Conservation (phyloP, 257 asterid species). For the Galeopsis tetrahit region DNA sequence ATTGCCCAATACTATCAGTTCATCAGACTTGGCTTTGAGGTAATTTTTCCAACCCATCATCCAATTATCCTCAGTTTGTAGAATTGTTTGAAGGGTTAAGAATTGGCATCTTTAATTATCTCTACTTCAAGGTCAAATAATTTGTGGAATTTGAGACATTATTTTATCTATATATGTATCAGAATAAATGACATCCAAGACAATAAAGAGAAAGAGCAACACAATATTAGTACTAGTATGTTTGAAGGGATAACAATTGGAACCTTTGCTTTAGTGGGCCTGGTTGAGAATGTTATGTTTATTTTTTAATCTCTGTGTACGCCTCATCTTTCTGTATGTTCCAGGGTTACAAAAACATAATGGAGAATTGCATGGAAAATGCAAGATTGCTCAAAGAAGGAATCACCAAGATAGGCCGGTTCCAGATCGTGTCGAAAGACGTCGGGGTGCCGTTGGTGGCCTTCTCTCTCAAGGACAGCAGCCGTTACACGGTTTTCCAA, state of each 20-base stretch:
- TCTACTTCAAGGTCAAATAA: neutral
- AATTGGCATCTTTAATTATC: neutral
- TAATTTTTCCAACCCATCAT: conserved; percentile 27
- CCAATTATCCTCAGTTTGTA: neutral
- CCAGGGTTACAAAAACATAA: conserved; percentile 67
- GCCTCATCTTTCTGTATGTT: conserved; percentile 4
- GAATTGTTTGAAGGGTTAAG: neutral
- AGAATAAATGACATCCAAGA: too few relatives aligned
- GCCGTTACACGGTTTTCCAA: conserved; percentile 62
- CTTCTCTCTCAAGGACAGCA: conserved; percentile 66
- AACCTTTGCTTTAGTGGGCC: too few relatives aligned
- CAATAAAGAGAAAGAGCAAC: too few relatives aligned
- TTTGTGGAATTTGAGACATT: neutral
- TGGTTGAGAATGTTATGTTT: too few relatives aligned
- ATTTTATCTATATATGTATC: too few relatives aligned
- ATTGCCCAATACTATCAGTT: conserved; percentile 84
- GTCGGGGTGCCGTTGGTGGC: conserved; percentile 76
- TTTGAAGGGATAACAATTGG: too few relatives aligned
- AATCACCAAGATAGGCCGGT: conserved; percentile 52
- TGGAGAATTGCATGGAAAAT: conserved; percentile 66
- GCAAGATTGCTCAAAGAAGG: conserved; percentile 59
- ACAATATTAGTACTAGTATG: too few relatives aligned
- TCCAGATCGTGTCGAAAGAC: conserved; percentile 66
- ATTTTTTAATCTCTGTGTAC: neutral
- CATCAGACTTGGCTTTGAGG: conserved; percentile 88